phyloP scores from a whole-genome alignment of 2,329 filamentous ascomycete genomes.

The Xylariaceae sp. region DNA sequence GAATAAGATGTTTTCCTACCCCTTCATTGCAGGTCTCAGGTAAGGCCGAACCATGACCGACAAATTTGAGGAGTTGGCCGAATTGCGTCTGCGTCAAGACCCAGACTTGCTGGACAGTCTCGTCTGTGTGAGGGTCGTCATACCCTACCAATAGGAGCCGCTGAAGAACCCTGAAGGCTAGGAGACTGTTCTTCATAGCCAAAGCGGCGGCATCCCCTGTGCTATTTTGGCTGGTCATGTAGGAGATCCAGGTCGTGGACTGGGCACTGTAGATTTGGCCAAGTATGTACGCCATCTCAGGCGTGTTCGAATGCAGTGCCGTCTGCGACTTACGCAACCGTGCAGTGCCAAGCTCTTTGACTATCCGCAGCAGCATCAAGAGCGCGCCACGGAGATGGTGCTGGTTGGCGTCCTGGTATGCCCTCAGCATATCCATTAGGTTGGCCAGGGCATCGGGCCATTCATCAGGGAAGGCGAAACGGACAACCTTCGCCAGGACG shows the following conservation, averaged over 20 bases:
- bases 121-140: constrained; percentile 73
- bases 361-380: constrained; percentile 71
- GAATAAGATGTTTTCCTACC: constrained; percentile 79
- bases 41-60: constrained; percentile 48
- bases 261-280: constrained; percentile 71
- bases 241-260: constrained; percentile 59
- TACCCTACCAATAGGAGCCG: constrained; percentile 75
- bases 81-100: constrained; percentile 68
- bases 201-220: constrained; percentile 52
- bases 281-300: constrained; percentile 76
- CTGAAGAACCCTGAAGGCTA: constrained; percentile 71
- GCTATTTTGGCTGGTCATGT: constrained; percentile 49
- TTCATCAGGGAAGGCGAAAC: constrained; percentile 81
- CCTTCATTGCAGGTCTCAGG: constrained; percentile 49
- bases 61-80: constrained; percentile 61
- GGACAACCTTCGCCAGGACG: constrained; percentile 77
- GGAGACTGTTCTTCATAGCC: constrained; percentile 68
- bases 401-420: constrained; percentile 48
- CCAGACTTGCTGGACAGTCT: constrained; percentile 75
- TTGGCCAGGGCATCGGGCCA: constrained; percentile 62
- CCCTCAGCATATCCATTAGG: constrained; percentile 59
- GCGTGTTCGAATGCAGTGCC: constrained; percentile 68
- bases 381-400: constrained; percentile 65
- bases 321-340: constrained; percentile 67
- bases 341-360: constrained; percentile 84